Evolutionary conservation across 495 filamentous ascomycete species (phyloP).

Genomic region (Thozetella sp.): DNA sequence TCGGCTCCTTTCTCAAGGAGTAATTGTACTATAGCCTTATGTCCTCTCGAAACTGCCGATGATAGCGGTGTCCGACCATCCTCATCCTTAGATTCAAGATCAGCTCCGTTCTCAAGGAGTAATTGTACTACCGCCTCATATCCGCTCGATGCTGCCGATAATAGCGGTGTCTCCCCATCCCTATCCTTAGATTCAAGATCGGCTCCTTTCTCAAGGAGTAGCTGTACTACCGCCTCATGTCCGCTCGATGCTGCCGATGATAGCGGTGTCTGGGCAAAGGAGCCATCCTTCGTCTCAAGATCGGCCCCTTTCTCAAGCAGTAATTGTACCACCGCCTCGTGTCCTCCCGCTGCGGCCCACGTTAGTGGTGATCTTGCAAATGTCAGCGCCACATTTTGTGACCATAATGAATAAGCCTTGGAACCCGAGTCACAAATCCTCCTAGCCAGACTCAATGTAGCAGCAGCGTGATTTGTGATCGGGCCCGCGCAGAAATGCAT

Average conservation of each 20-base stretch:
- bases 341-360: not conserved
- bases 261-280: not conserved
- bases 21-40: too few species aligned
- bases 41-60: too few species aligned
- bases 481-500: not conserved
- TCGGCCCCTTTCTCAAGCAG: not conserved
- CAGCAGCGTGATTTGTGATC: not conserved
- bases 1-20: too few species aligned
- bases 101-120: too few species aligned
- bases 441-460: not conserved
- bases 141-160: not conserved
- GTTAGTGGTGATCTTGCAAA: not conserved
- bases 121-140: too few species aligned
- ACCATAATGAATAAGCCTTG: not conserved
- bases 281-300: not conserved
- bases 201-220: too few species aligned
- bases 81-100: too few species aligned
- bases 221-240: too few species aligned
- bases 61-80: too few species aligned
- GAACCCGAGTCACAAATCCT: not conserved
- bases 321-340: not conserved
- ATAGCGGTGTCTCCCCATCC: not conserved
- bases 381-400: not conserved
- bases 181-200: not conserved
- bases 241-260: not conserved